Evolutionary conservation across 495 filamentous ascomycete genomes (phyloP), one percentile per base, ranked within the genome.

Genomic region (Aspergillus mulundensis): DNA sequence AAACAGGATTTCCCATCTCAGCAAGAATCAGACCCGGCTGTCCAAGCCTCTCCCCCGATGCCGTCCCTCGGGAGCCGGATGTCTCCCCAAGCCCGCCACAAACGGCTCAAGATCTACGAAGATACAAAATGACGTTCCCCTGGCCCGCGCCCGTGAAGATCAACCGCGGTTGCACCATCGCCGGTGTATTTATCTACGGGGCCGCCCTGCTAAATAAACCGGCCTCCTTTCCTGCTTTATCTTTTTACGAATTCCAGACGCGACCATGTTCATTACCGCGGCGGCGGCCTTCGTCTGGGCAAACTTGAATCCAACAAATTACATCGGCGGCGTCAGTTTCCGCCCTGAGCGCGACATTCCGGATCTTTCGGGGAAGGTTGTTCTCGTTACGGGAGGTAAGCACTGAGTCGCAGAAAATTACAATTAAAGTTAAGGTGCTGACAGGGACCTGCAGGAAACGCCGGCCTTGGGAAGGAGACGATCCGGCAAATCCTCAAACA

Each of bases 381-480:
- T 82, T 7, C 62, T 85, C 19, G 66, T 86, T 5, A 86, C 83
- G 5, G 83, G 79, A 12, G 80, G 81, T 81, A 53, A 67, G 43
- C 28, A 21, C n/a, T 24, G 10, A 12, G 11, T 3, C 23, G 16
- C 11, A 23, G 18, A 28, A 28, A 28, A 28, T 28, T 28, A 28
- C 8, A 28, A 20, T 44, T 12, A 10, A 23, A 19, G 2, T 42
- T 18, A 28, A 28, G n/a, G n/a, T 40, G 38, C 23, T 32, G 10
- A 38, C 2, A 14, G 24, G 2, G 36, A 34, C 25, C 25, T 28
- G 30, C 36, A 70, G 82, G 82, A 45, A 87, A 79, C 46, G 68
- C 74, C 25, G 86, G 86, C 0, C 69, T 87, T 0, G 84, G 84
- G 40, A 79, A 77, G 58, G 77, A 80, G 49, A 76, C 81, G 7